A percentile compares a stretch with the other conserved stretches of the same genome.
Evolutionary conservation across 495 filamentous ascomycete species (phyloP).

Genomic region (Xeromyces bisporus): DNA sequence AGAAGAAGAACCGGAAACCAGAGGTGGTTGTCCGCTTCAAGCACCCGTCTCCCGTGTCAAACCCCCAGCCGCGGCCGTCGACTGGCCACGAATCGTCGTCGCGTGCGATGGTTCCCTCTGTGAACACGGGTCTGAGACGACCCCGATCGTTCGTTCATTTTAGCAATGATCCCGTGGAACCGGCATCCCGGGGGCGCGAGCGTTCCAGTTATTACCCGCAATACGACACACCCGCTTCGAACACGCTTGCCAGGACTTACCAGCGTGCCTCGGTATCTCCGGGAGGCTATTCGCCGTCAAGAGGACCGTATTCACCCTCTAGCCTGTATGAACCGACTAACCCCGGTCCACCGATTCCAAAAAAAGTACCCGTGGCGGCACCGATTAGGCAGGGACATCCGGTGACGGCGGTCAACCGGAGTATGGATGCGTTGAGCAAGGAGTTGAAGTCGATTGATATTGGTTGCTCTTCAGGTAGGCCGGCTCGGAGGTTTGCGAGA

Average conservation of each 20-base stretch:
- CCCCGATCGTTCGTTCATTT: slow-evolving; percentile 2
- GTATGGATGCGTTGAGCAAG: slow-evolving; percentile 51
- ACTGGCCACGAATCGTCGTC: slow-evolving; percentile 9
- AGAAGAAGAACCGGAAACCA: slow-evolving; percentile 49
- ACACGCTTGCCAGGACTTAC: slow-evolving; percentile 1
- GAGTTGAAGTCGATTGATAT: slow-evolving; percentile 77
- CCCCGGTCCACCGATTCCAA: slow-evolving; percentile 49
- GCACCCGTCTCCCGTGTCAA: slow-evolving; percentile 14
- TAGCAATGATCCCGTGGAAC: slow-evolving; percentile 1
- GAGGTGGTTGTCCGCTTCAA: slow-evolving; percentile 38
- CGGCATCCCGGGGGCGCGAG: background rate
- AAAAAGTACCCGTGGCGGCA: slow-evolving; percentile 49
- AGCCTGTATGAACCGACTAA: slow-evolving; percentile 13
- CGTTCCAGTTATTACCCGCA: slow-evolving; percentile 7
- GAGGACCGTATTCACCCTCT: slow-evolving; percentile 14
- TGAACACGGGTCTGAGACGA: background rate
- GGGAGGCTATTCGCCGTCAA: slow-evolving; percentile 18
- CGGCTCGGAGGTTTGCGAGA: slow-evolving; percentile 9
- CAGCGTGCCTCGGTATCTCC: slow-evolving; percentile 4
- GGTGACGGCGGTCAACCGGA: slow-evolving; percentile 18
- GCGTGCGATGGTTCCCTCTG: slow-evolving; percentile 4
- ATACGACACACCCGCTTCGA: slow-evolving; percentile 8
- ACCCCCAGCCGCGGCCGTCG: slow-evolving; percentile 9
- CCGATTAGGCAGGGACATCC: slow-evolving; percentile 13
- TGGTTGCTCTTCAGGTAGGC: slow-evolving; percentile 29